Conservation (phyloP, 768 basidiomycete species). For the Lentinula boryana region DNA sequence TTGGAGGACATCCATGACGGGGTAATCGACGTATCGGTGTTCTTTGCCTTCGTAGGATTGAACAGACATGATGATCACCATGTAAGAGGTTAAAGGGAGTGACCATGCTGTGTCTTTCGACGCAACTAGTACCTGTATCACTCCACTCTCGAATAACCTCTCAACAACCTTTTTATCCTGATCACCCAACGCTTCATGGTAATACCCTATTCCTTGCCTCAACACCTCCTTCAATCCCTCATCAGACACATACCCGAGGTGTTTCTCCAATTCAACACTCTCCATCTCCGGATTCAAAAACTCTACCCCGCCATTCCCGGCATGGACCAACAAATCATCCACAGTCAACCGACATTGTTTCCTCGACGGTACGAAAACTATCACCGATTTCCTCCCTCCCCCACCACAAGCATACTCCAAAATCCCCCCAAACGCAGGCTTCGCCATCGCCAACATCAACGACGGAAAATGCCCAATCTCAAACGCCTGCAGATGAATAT, state of each 20-base stretch:
- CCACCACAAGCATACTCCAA: slow-evolving; percentile 60
- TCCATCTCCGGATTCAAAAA: too few relatives aligned
- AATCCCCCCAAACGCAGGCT: slow-evolving; percentile 92
- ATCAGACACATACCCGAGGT: slow-evolving; percentile 82
- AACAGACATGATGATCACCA: slow-evolving; percentile 99
- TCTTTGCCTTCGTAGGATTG: slow-evolving; percentile 96
- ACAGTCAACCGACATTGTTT: slow-evolving; percentile 94
- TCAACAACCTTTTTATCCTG: slow-evolving; percentile 95
- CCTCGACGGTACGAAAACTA: slow-evolving; percentile 89
- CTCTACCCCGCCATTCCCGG: slow-evolving; percentile 64
- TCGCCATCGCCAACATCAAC: slow-evolving; percentile 98
- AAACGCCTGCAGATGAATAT: slow-evolving; percentile 96
- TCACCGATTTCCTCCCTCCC: slow-evolving; percentile 68
- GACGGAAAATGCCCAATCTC: slow-evolving; percentile 97
- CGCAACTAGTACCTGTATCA: slow-evolving; percentile 90
- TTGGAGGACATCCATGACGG: slow-evolving; percentile 96
- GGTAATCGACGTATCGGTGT: slow-evolving; percentile 96
- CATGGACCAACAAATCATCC: slow-evolving; percentile 85
- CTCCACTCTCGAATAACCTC: slow-evolving; percentile 87
- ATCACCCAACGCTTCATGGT: slow-evolving; percentile 87
- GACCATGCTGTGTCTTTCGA: slow-evolving; percentile 98
- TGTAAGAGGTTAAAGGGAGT: slow-evolving; percentile 88
- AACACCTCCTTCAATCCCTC: slow-evolving; percentile 70
- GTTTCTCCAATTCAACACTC: slow-evolving; percentile 32
- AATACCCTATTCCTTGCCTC: slow-evolving; percentile 89